Evolutionary conservation across 495 filamentous ascomycete genomes (phyloP), one percentile per base, ranked within the genome.

Genomic region (Talaromyces trachyspermus): DNA sequence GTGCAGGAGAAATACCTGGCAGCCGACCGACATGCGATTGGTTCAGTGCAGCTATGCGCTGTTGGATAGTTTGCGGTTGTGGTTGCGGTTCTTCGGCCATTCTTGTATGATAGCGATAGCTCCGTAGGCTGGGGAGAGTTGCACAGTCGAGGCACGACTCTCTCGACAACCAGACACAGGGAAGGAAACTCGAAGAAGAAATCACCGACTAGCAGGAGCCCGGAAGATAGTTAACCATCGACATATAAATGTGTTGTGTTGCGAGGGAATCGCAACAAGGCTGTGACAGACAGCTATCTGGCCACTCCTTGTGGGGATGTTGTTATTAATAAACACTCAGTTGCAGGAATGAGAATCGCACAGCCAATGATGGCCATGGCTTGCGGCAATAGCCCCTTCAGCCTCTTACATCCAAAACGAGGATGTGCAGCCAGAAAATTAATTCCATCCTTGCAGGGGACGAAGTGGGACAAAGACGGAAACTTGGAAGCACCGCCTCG

Each of bases 31-130:
- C 61, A 49, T 84, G 71, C 27, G 74, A 66, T 44, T 76, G 66
- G 51, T 82, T 81, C 36, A 84, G 59, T 18, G 74, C 69, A 36
- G 76, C 76, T 49, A 84, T 82, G 40, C 80, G 76, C 39, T 72
- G 64, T 54, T 75, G 69, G 46, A 84, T 78, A 4, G 78, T 79
- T 24, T 64, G 55, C 17, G 69, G 55, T 50, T 69, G 69, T 11
- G 65, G 49, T 44, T 69, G 69, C 42, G n/a, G 39, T 42, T 74
- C 70, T 39, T 59, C 56, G 43, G 64, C 56, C 63, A 65, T 63
- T 18, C 46, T 24, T 20, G 18, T 40, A 7, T 2, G 15, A 15
- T 18, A 33, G 40, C 20, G 18, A 11, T 33, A 26, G 5, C 9
- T 38, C 2, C 18, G 35, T 15, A 15, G 5, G 11, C 12, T 14